Conservation (phyloP, 2,329 filamentous ascomycete species). For the Colletotrichum filicis region DNA sequence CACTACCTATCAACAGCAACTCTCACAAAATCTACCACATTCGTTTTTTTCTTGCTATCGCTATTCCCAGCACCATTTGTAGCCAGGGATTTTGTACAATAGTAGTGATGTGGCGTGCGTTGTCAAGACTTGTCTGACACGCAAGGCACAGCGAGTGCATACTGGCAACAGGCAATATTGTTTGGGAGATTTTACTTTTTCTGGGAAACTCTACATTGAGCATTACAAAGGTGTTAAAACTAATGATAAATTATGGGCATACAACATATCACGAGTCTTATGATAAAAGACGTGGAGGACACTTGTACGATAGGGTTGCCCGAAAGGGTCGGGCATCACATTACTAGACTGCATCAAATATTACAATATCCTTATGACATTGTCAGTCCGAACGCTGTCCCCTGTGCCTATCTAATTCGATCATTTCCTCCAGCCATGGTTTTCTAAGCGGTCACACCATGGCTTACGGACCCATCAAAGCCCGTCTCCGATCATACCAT, state of each 20-base stretch:
- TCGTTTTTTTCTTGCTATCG: conserved; percentile 27
- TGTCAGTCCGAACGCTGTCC: neutral
- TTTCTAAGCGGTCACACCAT: neutral
- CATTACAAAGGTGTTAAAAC: neutral
- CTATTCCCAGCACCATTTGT: neutral
- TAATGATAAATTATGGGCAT: conserved; percentile 1
- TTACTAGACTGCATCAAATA: neutral
- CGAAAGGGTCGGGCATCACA: neutral
- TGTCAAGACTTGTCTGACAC: neutral
- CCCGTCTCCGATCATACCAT: neutral
- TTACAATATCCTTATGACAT: neutral
- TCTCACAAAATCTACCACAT: conserved; percentile 32
- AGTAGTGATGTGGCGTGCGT: conserved; percentile 27
- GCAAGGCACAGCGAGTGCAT: neutral
- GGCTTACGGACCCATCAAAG: neutral
- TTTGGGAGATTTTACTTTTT: conserved; percentile 1
- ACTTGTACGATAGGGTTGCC: neutral
- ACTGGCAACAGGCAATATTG: neutral
- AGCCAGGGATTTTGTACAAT: conserved; percentile 12
- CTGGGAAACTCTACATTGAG: neutral
- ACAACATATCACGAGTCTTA: conserved; percentile 2
- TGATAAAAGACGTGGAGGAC: conserved; percentile 13
- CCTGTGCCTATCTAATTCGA: no score
- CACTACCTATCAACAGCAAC: conserved; percentile 7
- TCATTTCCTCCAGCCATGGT: neutral